Conservation (phyloP, 495 filamentous ascomycete genomes). For the Neohortaea acidophila region DNA sequence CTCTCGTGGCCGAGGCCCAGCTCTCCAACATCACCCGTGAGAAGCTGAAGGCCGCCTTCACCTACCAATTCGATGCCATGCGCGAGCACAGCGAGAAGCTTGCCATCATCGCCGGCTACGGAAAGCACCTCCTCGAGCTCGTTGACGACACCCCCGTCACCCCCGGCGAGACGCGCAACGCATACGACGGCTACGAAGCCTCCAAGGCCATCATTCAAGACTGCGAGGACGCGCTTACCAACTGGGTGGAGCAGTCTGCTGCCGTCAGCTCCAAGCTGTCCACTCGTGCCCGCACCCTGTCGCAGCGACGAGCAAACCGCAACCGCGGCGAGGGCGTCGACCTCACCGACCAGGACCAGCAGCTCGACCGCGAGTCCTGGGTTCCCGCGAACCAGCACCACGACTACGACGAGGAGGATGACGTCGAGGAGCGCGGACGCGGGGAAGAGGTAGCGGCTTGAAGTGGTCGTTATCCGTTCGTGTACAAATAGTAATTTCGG, state of each 20-base stretch:
- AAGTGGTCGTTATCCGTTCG: too few species aligned
- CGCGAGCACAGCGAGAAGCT: slow-evolving; percentile 97
- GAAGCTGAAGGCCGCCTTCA: slow-evolving; percentile 96
- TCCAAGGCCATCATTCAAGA: slow-evolving; percentile 99
- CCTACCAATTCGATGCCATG: slow-evolving; percentile 95
- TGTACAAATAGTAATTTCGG: too few species aligned
- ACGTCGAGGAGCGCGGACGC: slow-evolving; percentile 43
- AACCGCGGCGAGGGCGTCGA: slow-evolving; percentile 52
- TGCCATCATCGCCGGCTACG: slow-evolving; percentile 91
- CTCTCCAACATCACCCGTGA: slow-evolving; percentile 98
- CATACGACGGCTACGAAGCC: slow-evolving; percentile 96
- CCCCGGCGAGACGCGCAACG: slow-evolving; percentile 85
- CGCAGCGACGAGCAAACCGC: slow-evolving; percentile 61
- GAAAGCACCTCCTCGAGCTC: slow-evolving; percentile 89
- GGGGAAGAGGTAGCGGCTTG: slow-evolving; percentile 37
- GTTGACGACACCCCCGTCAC: slow-evolving; percentile 95
- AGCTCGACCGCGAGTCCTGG: slow-evolving; percentile 79
- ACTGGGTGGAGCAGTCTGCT: slow-evolving; percentile 86
- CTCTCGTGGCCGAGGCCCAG: slow-evolving; percentile 92
- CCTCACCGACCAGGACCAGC: slow-evolving; percentile 69
- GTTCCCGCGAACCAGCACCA: slow-evolving; percentile 67
- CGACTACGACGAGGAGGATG: slow-evolving; percentile 47
- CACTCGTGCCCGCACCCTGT: slow-evolving; percentile 67
- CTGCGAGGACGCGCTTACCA: slow-evolving; percentile 90
- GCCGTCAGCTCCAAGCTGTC: slow-evolving; percentile 75